A percentile compares a stretch with the other conserved stretches of the same genome.
Evolutionary conservation across 805 yeast species (phyloP).

Genomic region (Candida silvicultrix): DNA sequence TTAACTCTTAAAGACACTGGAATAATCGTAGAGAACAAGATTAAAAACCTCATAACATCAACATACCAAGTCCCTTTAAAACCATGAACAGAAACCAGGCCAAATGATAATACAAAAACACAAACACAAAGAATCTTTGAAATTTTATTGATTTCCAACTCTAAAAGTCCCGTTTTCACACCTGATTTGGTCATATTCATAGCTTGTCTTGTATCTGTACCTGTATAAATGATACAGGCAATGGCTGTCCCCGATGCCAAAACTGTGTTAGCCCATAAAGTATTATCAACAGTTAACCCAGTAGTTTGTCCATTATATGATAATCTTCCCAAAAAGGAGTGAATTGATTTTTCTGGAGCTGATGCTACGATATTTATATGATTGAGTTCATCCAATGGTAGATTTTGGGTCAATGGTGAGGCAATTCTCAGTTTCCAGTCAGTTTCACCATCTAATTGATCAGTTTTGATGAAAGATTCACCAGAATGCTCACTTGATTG

Average conservation of each 20-base stretch:
- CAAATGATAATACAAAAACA: constrained; percentile 72
- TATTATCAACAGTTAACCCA: constrained; percentile 80
- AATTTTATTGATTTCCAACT: constrained; percentile 81
- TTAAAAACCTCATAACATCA: constrained; percentile 84
- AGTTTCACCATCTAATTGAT: constrained; percentile 97
- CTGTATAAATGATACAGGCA: constrained; percentile 87
- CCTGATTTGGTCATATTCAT: constrained; percentile 86
- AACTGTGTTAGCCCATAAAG: constrained; percentile 98
- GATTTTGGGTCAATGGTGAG: constrained; percentile 60
- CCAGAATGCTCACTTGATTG: constrained; percentile 80
- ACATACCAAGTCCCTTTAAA: constrained; percentile 77
- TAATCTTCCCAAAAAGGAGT: constrained; percentile 72
- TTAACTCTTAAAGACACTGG: constrained; percentile 95
- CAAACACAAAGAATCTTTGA: constrained; percentile 85
- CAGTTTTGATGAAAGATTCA: constrained; percentile 92
- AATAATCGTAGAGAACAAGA: constrained; percentile 88
- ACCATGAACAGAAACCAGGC: constrained; percentile 77
- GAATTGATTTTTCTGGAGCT: constrained; percentile 83
- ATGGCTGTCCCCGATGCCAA: constrained; percentile 89
- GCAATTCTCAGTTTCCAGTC: constrained; percentile 96
- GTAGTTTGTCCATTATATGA: constrained; percentile 49
- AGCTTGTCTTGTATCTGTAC: constrained; percentile 89
- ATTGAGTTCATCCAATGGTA: constrained; percentile 44
- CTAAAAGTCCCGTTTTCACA: constrained; percentile 84
- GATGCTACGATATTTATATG: constrained; percentile 58